Base-by-base conservation (phyloP, 306 rosid genomes). In the Elaeagnus macrophylla region DNA sequence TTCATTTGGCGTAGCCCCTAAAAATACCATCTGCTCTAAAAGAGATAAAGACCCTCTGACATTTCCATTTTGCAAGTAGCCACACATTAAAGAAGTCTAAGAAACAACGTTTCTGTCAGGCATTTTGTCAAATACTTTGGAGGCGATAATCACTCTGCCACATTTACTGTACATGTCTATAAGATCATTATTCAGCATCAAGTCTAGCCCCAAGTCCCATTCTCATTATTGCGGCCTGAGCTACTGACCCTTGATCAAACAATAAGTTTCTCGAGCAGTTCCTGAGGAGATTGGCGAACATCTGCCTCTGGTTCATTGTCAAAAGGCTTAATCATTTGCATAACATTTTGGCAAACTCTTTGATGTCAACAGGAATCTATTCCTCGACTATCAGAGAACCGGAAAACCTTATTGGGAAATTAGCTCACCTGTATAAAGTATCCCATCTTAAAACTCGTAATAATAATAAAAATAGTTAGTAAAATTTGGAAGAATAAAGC, bases 161-260 rank as follows among this genome's bases (percentile, higher is more conserved):
- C 88, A 84, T 67, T 84, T 81, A 4, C 88, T 56, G 14, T 78
- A 80, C 88, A 78, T 63, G 61, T 68, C 68, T 9, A 84, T 66
- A 19, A 80, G 85, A 61, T 75, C 72, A 55, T 80, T 84, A 72
- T 60, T 81, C 40, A 75, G 38, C 73, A 75, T 55, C 62, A 80
- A 50, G 59, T 80, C 84, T 59, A 10, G 39, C 57, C 57, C 66
- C 72, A 25, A 75, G 51, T 10, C 85, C 79, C 63, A 58, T 47
- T 73, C 45, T 65, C 68, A 73, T 51, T 36, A 75, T 65, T 36
- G 63, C 47, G 18, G 77, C 88, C 52, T 80, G 83, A 53, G 67
- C 70, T 48, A 62, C 75, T 51, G 68, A 42, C 51, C 88, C 93
- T 62, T 75, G 68, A 11, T 37, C 49, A 55, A 75, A 54, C 48